These are phyloP conservation scores for Monocercomonoides exilis DNA, from an alignment of 78 protist genomes.

Conservation along the genomic window DNA sequence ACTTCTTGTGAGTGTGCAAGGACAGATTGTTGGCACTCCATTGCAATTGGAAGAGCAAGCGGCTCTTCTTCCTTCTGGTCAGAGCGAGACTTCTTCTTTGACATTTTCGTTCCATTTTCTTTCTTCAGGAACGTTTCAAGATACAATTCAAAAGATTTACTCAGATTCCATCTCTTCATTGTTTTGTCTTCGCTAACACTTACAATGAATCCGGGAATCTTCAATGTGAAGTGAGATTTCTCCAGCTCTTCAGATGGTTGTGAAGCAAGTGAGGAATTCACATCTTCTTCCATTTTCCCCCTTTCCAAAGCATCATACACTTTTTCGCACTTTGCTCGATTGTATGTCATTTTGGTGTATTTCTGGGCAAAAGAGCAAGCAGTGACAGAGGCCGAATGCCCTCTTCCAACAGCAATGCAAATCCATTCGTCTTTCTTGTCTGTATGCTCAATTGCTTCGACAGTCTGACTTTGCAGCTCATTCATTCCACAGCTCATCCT, in stretches of 20 bases:
- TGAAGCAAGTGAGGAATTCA: constrained; percentile 34
- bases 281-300: constrained; percentile 61
- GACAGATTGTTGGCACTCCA: constrained; percentile 26
- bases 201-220: not conserved
- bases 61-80: not conserved
- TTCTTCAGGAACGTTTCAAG: not conserved
- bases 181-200: constrained; percentile 50
- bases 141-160: not conserved
- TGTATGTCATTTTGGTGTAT: not conserved
- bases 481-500: no score
- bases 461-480: no score
- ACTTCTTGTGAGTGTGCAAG: constrained; percentile 81
- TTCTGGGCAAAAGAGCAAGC: not conserved
- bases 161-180: constrained; percentile 54
- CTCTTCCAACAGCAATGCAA: not conserved
- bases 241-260: not conserved
- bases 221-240: not conserved
- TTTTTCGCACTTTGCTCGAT: not conserved
- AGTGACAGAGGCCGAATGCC: not conserved
- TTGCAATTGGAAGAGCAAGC: not conserved
- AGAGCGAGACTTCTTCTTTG: not conserved
- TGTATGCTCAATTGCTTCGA: no score
- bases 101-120: not conserved
- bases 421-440: not conserved
- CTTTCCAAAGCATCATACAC: constrained; percentile 18